These are phyloP conservation scores for Pisolithus microcarpus DNA, from an alignment of 768 basidiomycete species.

Conservation along the genomic window DNA sequence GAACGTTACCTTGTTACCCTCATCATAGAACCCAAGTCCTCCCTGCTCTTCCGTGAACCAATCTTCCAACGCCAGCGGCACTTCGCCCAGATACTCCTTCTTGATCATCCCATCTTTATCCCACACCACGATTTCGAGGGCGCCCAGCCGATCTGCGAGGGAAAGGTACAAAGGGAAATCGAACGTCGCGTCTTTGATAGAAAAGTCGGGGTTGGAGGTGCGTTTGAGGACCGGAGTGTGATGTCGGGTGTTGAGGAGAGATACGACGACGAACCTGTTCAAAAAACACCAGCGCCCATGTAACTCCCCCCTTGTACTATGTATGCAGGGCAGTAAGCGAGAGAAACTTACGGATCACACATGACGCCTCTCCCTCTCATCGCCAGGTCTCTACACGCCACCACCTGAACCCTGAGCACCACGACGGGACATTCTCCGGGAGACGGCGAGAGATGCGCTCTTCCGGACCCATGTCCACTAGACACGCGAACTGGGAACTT, in stretches of 20 bases:
- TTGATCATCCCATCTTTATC: slow-evolving; percentile 77
- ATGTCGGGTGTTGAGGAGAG: slow-evolving; percentile 48
- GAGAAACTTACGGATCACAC: slow-evolving; percentile 62
- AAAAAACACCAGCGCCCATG: not conserved
- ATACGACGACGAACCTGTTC: slow-evolving; percentile 63
- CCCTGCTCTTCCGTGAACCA: slow-evolving; percentile 54
- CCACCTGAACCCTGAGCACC: slow-evolving; percentile 58
- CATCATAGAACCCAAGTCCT: slow-evolving; percentile 49
- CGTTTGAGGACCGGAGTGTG: slow-evolving; percentile 75
- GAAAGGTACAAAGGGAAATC: slow-evolving; percentile 82
- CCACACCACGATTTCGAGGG: slow-evolving; percentile 85
- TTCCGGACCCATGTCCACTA: slow-evolving; percentile 32
- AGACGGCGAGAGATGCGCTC: slow-evolving; percentile 34
- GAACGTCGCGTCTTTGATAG: slow-evolving; percentile 67
- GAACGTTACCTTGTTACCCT: slow-evolving; percentile 57
- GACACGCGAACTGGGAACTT: slow-evolving; percentile 44
- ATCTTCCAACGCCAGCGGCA: slow-evolving; percentile 65
- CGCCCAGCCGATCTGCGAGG: slow-evolving; percentile 63
- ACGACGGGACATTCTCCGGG: slow-evolving; percentile 64
- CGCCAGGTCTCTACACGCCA: slow-evolving; percentile 54
- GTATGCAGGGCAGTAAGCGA: not conserved
- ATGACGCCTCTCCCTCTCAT: slow-evolving; percentile 61
- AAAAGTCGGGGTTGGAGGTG: slow-evolving; percentile 59
- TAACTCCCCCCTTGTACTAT: too few relatives aligned
- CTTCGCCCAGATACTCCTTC: slow-evolving; percentile 94